These are phyloP conservation scores for Leptosphaerulina australis DNA, from an alignment of 2,329 filamentous ascomycete genomes.

Conservation along the genomic window DNA sequence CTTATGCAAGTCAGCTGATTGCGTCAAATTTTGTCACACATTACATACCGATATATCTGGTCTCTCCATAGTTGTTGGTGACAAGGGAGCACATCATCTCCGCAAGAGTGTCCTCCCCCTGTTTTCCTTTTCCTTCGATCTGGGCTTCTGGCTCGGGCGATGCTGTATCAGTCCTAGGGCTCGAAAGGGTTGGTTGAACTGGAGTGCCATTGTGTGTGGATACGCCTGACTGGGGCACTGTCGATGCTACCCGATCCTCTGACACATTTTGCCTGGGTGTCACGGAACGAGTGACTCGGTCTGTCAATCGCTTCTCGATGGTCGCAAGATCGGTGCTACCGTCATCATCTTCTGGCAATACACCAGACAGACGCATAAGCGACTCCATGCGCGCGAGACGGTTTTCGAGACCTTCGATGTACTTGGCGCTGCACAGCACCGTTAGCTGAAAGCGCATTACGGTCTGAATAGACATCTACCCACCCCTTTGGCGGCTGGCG, in stretches of 20 bases:
- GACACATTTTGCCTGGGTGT: constrained; percentile 30
- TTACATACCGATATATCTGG: constrained; percentile 83
- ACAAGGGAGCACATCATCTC: constrained; percentile 99
- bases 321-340: constrained; percentile 86
- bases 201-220: constrained; percentile 46
- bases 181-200: constrained; percentile 54
- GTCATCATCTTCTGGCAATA: constrained; percentile 83
- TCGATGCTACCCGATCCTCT: constrained; percentile 43
- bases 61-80: constrained; percentile 93
- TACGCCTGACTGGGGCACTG: constrained; percentile 47
- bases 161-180: constrained; percentile 57
- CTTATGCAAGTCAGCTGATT: constrained; percentile 54
- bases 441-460: constrained; percentile 2
- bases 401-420: constrained; percentile 96
- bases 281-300: constrained; percentile 49
- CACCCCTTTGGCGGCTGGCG: constrained; percentile 94
- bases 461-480: neutral
- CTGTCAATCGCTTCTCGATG: constrained; percentile 74
- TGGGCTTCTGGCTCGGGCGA: constrained; percentile 58
- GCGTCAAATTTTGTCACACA: too few relatives aligned
- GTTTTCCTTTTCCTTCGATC: constrained; percentile 64
- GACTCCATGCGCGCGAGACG: constrained; percentile 95
- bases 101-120: constrained; percentile 82
- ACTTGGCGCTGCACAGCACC: constrained; percentile 75
- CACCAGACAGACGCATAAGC: constrained; percentile 80